Percentiles rank a stretch among this genome's conserved stretches.
Conservation (phyloP, 192 early-diverging fungal genomes). For the Dispira parvispora region DNA sequence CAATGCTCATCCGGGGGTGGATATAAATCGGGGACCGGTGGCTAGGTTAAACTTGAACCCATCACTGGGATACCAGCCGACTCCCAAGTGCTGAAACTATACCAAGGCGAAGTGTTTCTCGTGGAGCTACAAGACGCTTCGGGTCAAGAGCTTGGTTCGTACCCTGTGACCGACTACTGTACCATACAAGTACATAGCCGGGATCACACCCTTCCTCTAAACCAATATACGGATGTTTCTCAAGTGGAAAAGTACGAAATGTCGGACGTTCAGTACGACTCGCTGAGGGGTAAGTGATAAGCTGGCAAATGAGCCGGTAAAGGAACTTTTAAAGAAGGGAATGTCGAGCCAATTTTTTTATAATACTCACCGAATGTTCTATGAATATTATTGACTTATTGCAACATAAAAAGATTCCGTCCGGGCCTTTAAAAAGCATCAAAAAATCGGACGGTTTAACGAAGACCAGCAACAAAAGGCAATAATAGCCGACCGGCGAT, state of each 20-base stretch:
- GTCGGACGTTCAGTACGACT: constrained; percentile 73
- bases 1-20: no score
- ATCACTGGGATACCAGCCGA: constrained; percentile 72
- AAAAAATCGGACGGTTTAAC: constrained; percentile 76
- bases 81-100: constrained; percentile 48
- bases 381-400: no score
- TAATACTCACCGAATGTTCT: no score
- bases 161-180: constrained; percentile 71
- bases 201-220: constrained; percentile 14
- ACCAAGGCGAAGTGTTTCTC: constrained; percentile 30
- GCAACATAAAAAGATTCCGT: constrained; percentile 54
- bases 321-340: no score
- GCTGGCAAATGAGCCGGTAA: no score
- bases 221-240: constrained; percentile 73
- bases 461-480: constrained; percentile 68
- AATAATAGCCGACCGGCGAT: constrained; percentile 53
- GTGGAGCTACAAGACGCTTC: constrained; percentile 35
- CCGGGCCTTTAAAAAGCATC: constrained; percentile 70
- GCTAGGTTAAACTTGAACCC: constrained; percentile 69
- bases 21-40: no score
- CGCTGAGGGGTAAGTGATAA: constrained; percentile 19
- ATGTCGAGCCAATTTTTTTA: no score
- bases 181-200: constrained; percentile 37
- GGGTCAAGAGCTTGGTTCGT: constrained; percentile 65
- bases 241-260: constrained; percentile 91